Percentiles rank a stretch among this genome's conserved stretches.
Conservation (phyloP, 257 asterid genomes). For the Solanum peruvianum region DNA sequence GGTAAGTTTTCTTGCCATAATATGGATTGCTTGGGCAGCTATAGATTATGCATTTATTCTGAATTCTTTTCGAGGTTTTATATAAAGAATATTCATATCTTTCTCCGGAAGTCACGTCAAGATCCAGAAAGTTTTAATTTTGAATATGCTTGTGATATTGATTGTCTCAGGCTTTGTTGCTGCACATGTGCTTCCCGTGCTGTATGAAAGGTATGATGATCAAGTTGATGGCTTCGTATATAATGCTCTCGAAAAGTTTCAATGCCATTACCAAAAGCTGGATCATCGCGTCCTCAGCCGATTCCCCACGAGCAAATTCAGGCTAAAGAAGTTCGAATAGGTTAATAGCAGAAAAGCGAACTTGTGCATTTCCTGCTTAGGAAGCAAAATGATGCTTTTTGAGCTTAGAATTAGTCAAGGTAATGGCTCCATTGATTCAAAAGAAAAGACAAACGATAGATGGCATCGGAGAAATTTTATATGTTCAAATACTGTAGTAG, state of each 20-base stretch:
- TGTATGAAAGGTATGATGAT: conserved; percentile 76
- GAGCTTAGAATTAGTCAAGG: not conserved
- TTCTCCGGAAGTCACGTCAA: not conserved
- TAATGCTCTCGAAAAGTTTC: conserved; percentile 36
- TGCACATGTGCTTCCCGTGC: conserved; percentile 67
- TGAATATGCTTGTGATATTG: not conserved
- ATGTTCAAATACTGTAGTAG: not conserved
- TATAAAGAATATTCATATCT: not conserved
- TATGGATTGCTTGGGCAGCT: not conserved
- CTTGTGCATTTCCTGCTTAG: not conserved
- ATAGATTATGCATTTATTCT: not conserved
- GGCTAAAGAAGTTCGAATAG: conserved; percentile 46
- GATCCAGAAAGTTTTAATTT: not conserved
- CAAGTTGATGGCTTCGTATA: conserved; percentile 51
- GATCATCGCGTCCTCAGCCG: conserved; percentile 48
- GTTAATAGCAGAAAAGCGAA: not conserved
- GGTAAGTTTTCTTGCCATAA: conserved; percentile 24
- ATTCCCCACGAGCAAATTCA: conserved; percentile 33
- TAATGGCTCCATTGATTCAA: not conserved
- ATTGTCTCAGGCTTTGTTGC: conserved; percentile 50
- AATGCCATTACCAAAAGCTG: conserved; percentile 47
- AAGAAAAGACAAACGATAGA: not conserved
- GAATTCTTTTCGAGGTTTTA: not conserved
- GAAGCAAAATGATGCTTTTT: not conserved
- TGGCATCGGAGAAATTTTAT: not conserved